Base-by-base conservation (phyloP, 331 rosid species). In the Saraca asoca region DNA sequence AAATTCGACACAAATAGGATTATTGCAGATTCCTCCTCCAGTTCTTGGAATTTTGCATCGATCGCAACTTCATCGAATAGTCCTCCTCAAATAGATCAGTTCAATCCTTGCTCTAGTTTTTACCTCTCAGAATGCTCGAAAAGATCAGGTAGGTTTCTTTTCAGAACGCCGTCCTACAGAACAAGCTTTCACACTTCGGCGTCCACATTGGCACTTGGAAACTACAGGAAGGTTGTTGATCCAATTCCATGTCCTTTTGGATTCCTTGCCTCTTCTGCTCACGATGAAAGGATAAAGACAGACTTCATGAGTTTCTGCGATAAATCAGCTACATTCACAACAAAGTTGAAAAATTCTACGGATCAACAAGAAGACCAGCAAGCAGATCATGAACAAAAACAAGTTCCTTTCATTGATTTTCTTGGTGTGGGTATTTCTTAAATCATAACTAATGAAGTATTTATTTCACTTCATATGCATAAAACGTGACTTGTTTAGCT, bases 21-120 rank as follows among this genome's bases (percentile, higher is more conserved):
- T 34, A 35, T 63, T 13, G 15, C 68, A 37, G 74, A 70, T 58
- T 59, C 79, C 29, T 55, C 71, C 51, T 54, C 72, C 63, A 71
- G 65, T 66, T 66, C 83, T 58, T 87, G 90, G 96, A 90, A 82
- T 79, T 90, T 90, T 49, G 71, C 85, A 42, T 58, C 86, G 6
- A 5, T 38, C 18, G 42, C 77, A 20, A 51, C 79, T 42, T 20
- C 74, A 20, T 53, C 79, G n/a, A 71, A 37, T 69, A 74, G 42
- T 65, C 38, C 59, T 42, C 9, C 52, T 46, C 77, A 79, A 14
- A 67, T 63, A 15, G 75, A 73, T 20, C 49, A 39, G 53, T 66
- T 70, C 64, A 78, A 45, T 54, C 64, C 70, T 37, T 51, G 48
- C 59, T 59, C 82, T 38, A 66, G 38, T 60, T 24, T 62, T 55